These are phyloP conservation scores for Phyllosticta citrichinensis DNA, from an alignment of 2,329 filamentous ascomycete genomes.

Conservation along the genomic window DNA sequence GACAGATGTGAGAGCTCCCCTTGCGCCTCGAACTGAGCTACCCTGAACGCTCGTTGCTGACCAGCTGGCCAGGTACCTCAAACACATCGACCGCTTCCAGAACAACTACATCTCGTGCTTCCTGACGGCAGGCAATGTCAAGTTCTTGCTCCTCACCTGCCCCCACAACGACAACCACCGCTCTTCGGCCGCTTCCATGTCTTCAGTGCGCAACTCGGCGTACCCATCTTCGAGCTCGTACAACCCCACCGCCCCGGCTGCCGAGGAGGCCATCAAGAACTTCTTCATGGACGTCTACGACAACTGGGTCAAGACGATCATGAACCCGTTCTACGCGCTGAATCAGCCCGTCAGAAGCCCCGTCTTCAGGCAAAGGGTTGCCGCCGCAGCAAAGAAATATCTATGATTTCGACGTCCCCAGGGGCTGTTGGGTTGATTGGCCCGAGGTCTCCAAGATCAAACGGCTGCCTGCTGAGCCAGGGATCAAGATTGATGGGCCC, in stretches of 20 bases:
- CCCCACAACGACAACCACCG: slow-evolving; percentile 34
- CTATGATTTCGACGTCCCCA: slow-evolving; percentile 41
- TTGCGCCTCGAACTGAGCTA: neutral
- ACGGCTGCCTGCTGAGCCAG: neutral
- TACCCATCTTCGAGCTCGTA: slow-evolving; percentile 52
- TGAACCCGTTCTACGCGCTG: slow-evolving; percentile 89
- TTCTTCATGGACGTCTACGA: slow-evolving; percentile 97
- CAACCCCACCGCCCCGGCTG: slow-evolving; percentile 80
- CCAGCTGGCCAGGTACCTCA: slow-evolving; percentile 64
- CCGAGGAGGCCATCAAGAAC: slow-evolving; percentile 88
- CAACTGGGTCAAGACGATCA: slow-evolving; percentile 90
- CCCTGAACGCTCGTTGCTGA: slow-evolving; percentile 11
- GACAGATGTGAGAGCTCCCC: slow-evolving; percentile 56
- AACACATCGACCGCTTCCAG: slow-evolving; percentile 93
- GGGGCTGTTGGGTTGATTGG: neutral
- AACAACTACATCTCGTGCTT: slow-evolving; percentile 93
- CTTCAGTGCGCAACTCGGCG: slow-evolving; percentile 40
- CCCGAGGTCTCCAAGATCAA: neutral
- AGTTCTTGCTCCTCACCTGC: slow-evolving; percentile 89
- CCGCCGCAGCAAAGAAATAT: slow-evolving; percentile 86
- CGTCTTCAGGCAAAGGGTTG: slow-evolving; percentile 72
- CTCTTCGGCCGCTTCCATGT: slow-evolving; percentile 15
- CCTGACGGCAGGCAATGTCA: slow-evolving; percentile 82
- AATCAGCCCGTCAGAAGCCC: slow-evolving; percentile 81
- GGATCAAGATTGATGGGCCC: neutral